These are phyloP conservation scores for Geotrichum europaeum DNA, from an alignment of 1,139 yeast genomes.

Conservation along the genomic window DNA sequence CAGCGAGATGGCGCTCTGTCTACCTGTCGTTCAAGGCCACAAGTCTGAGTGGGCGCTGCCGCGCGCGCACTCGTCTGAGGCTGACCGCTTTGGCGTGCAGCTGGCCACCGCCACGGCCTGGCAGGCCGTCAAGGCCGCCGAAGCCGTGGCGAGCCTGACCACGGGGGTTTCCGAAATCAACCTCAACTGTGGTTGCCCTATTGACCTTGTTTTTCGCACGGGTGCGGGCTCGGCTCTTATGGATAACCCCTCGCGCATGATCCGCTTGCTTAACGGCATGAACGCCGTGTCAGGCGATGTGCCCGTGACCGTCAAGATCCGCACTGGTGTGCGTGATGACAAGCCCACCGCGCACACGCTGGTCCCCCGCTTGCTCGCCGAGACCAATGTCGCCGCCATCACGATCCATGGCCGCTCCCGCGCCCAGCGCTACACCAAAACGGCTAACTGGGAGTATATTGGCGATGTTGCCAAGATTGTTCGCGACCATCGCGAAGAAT, in stretches of 20 bases:
- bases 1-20: slow-evolving; percentile 87
- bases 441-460: slow-evolving; percentile 91
- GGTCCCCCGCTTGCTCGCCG: slow-evolving; percentile 63
- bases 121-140: slow-evolving; percentile 91
- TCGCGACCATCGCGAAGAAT: slow-evolving; percentile 44
- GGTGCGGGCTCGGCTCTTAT: slow-evolving; percentile 95
- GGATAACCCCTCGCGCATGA: slow-evolving; percentile 79
- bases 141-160: slow-evolving; percentile 56
- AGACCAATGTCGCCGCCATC: slow-evolving; percentile 82
- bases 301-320: slow-evolving; percentile 84
- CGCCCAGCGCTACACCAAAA: slow-evolving; percentile 86
- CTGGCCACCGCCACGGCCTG: slow-evolving; percentile 87
- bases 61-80: slow-evolving; percentile 75
- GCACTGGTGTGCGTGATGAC: slow-evolving; percentile 84
- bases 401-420: slow-evolving; percentile 95
- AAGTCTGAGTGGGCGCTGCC: slow-evolving; percentile 98
- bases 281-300: slow-evolving; percentile 79
- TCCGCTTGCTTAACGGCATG: slow-evolving; percentile 82
- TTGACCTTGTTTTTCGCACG: slow-evolving; percentile 80
- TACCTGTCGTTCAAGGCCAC: slow-evolving; percentile 82
- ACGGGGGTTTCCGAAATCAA: slow-evolving; percentile 68
- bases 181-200: slow-evolving; percentile 95
- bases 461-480: slow-evolving; percentile 66
- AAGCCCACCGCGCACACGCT: slow-evolving; percentile 80
- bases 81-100: slow-evolving; percentile 90